Percentiles rank a stretch among this genome's conserved stretches.
Evolutionary conservation across 2,329 filamentous ascomycete species (phyloP).

Genomic region (Hymenoscyphus salicellus): DNA sequence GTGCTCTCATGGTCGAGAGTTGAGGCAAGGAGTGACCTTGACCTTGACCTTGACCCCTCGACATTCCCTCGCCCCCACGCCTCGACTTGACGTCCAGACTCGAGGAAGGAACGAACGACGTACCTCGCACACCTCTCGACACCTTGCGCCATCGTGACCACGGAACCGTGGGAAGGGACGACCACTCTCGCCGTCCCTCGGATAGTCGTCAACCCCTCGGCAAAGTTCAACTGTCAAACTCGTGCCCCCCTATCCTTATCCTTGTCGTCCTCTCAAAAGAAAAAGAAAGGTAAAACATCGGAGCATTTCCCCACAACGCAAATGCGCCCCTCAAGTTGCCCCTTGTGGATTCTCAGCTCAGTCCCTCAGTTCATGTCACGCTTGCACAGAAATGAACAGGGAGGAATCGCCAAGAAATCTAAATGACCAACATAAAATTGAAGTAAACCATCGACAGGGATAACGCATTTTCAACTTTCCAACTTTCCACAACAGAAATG

Average conservation of each 20-base stretch:
- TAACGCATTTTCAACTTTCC: no score
- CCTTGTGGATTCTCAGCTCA: not conserved
- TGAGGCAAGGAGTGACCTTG: not conserved
- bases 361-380: not conserved
- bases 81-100: not conserved
- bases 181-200: no score
- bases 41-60: no score
- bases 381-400: not conserved
- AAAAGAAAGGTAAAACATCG: not conserved
- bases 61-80: no score
- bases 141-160: no score
- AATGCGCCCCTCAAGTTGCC: not conserved
- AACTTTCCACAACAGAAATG: no score
- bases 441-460: no score
- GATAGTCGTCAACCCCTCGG: not conserved
- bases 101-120: not conserved
- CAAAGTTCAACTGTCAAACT: no score
- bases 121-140: no score
- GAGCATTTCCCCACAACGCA: not conserved
- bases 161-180: not conserved
- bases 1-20: not conserved
- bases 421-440: no score
- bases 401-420: no score
- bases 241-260: not conserved
- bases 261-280: not conserved